A percentile compares a stretch with the other conserved stretches of the same genome.
Evolutionary conservation across 2,329 filamentous ascomycete genomes (phyloP).

Genomic region (Colletotrichum acutatum): DNA sequence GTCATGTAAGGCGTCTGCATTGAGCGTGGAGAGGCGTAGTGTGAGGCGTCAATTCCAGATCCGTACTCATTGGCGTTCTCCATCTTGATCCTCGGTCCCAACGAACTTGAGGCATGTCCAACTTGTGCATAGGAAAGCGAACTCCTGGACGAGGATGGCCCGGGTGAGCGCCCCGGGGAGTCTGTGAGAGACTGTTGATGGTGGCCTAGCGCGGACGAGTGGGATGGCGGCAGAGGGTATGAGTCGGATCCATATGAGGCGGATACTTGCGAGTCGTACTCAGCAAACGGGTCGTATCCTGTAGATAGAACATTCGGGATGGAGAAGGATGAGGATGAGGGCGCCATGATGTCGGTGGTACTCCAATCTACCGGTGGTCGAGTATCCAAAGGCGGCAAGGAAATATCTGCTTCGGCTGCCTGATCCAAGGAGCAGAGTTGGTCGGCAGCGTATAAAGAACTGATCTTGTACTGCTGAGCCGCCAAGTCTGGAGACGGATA

Average conservation of each 20-base stretch:
- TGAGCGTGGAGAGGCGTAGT: conserved; percentile 54
- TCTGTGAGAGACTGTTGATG: conserved; percentile 32
- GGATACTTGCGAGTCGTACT: conserved; percentile 55
- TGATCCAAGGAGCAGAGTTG: conserved; percentile 52
- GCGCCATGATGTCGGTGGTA: conserved; percentile 51
- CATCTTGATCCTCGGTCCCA: conserved; percentile 51
- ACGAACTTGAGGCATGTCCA: conserved; percentile 36
- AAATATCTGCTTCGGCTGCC: conserved; percentile 48
- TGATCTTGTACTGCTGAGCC: conserved; percentile 56
- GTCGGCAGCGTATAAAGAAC: conserved; percentile 52
- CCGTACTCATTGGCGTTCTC: conserved; percentile 49
- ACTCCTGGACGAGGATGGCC: conserved; percentile 15
- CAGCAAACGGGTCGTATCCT: conserved; percentile 63
- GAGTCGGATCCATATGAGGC: conserved; percentile 58
- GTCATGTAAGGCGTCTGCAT: conserved; percentile 46
- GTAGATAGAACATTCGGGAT: conserved; percentile 58
- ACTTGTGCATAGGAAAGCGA: conserved; percentile 9
- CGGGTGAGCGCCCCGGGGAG: conserved; percentile 14
- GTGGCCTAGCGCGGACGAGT: conserved; percentile 37
- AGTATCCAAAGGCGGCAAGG: conserved; percentile 51
- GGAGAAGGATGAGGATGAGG: conserved; percentile 51
- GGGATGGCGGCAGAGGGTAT: conserved; percentile 54
- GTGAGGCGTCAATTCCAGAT: conserved; percentile 48
- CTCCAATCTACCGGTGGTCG: conserved; percentile 58
- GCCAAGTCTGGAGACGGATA: conserved; percentile 58